Percentiles rank a stretch among this genome's conserved stretches.
These are phyloP conservation scores for Populus ilicifolia DNA, from an alignment of 345 rosid genomes.

Conservation along the genomic window DNA sequence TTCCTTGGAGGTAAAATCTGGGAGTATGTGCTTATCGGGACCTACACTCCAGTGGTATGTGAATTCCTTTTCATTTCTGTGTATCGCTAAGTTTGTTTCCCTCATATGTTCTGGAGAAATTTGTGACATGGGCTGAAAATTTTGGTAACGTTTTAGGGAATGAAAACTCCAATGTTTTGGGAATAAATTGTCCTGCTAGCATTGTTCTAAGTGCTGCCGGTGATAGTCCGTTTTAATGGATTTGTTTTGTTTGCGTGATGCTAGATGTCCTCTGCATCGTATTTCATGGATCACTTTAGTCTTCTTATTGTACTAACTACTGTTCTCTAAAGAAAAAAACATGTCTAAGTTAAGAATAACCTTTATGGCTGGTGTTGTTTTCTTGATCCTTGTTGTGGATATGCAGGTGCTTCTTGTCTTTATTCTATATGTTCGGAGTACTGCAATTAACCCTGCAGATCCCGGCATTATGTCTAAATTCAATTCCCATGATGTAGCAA, in stretches of 20 bases:
- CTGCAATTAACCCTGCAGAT: constrained; percentile 99
- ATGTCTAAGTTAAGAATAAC: neutral
- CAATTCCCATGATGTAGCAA: constrained; percentile 25
- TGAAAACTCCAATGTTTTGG: no score
- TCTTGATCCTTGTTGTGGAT: constrained; percentile 8
- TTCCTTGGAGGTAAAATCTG: constrained; percentile 86
- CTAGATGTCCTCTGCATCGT: neutral
- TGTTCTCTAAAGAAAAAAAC: neutral
- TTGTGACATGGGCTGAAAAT: neutral
- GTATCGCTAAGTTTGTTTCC: neutral
- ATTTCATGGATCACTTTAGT: neutral
- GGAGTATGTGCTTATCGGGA: constrained; percentile 67
- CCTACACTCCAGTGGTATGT: constrained; percentile 94
- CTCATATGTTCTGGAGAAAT: neutral
- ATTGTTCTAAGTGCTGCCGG: no score
- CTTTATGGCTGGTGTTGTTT: constrained; percentile 1
- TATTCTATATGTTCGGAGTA: constrained; percentile 88
- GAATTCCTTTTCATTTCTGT: neutral
- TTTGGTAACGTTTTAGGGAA: neutral
- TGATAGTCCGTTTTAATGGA: neutral
- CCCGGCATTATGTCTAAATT: constrained; percentile 93
- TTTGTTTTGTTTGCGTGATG: neutral
- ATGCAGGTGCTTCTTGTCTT: constrained; percentile 87
- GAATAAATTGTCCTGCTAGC: no score
- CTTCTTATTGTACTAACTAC: neutral